Conservation (phyloP, 306 rosid genomes). For the Mimosa pudica region DNA sequence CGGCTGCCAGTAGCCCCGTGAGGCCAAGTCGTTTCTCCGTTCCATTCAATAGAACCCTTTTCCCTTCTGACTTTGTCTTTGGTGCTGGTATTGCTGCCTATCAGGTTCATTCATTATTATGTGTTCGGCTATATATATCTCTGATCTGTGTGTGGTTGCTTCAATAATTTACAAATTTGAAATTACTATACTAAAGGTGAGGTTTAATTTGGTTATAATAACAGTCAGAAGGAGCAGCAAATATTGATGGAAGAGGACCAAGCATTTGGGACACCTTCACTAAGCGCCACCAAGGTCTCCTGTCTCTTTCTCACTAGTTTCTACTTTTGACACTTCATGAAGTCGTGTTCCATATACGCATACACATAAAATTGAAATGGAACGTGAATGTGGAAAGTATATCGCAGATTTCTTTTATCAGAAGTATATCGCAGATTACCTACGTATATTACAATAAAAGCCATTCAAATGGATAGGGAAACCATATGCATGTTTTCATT, state of each 20-base stretch:
- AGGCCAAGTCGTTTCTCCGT: neutral
- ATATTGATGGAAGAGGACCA: slow-evolving; percentile 44
- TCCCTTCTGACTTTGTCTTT: neutral
- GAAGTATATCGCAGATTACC: too few relatives aligned
- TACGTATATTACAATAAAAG: neutral
- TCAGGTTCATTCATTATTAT: neutral
- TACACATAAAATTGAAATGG: too few relatives aligned
- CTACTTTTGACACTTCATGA: neutral
- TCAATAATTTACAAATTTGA: too few relatives aligned
- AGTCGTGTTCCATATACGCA: neutral
- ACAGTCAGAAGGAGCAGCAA: slow-evolving; percentile 50
- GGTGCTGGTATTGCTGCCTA: neutral
- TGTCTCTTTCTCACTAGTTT: neutral
- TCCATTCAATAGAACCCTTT: neutral
- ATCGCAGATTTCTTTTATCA: too few relatives aligned
- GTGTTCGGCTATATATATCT: too few relatives aligned
- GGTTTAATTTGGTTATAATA: neutral
- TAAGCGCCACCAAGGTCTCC: slow-evolving; percentile 29
- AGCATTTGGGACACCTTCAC: slow-evolving; percentile 51
- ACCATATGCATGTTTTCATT: neutral
- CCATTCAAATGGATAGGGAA: neutral
- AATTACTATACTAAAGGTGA: neutral
- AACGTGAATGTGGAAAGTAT: too few relatives aligned
- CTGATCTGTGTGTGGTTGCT: too few relatives aligned
- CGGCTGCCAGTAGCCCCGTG: neutral